Evolutionary conservation across 2,329 filamentous ascomycete species (phyloP), one percentile per base, ranked within the genome.

Genomic region (Aspergillus sp.): DNA sequence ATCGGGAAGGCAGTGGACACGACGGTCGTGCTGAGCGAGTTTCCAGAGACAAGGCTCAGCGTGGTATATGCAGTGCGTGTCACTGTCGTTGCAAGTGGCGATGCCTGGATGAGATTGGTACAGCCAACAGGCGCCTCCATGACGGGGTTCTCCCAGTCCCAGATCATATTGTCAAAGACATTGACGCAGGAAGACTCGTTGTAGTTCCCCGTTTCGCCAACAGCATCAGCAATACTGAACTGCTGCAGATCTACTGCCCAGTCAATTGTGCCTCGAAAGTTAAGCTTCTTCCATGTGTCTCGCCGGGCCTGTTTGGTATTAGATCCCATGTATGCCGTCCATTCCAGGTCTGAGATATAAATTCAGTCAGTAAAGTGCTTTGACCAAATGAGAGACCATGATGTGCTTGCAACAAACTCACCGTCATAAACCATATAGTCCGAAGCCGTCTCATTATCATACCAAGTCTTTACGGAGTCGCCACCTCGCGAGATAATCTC

Each of bases 231-330:
- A 11, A 21, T 23, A 23, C 11, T 51, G 17, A 51, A 51, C n/a
- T 39, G 33, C 15, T 52, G 50, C 15, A 52, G 37, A 43, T 52
- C 50, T 2, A 52, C 50, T 4, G 50, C 50, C 50, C 50, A 52
- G 27, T 52, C 50, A 6, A 52, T 44, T 7, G 50, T 52, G 11
- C 50, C 50, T n/a, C 23, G 23, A 44, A 52, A 52, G 39, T 52
- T 52, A 12, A 31, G 39, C 8, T 27, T 23, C 23, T 35, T 27
- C 50, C 50, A 52, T 17, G 15, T 19, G 4, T 43, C 39, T 6
- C 50, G 39, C 4, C 50, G 39, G 15, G 50, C 25, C 17, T 11
- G 17, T 25, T 52, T 52, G n/a, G 50, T 52, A n/a, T 19, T 44
- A 9, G 19, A 15, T 5, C 37, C 19, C 50, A 52, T 43, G 39